phyloP scores from a whole-genome alignment of 2,329 filamentous ascomycete species.

The Pseudopyrenochaeta lycopersici region DNA sequence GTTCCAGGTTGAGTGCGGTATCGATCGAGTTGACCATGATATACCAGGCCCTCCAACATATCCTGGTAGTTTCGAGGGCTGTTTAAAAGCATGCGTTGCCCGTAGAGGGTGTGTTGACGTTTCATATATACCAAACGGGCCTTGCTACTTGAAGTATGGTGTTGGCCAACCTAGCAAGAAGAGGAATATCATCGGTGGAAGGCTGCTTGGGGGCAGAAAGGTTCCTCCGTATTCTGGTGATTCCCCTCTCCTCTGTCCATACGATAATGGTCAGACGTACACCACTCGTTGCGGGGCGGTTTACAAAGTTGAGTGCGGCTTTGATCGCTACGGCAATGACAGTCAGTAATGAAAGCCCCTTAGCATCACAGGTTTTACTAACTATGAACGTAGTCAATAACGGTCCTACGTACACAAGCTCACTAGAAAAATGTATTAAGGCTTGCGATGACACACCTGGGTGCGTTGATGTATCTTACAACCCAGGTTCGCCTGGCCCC shows the following conservation, averaged over 20 bases:
- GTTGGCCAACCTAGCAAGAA: conserved; percentile 6
- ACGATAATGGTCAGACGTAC: conserved; percentile 16
- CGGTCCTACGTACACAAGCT: conserved; percentile 9
- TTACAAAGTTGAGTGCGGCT: conserved; percentile 33
- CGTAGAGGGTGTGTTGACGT: conserved; percentile 27
- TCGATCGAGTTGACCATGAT: conserved; percentile 12
- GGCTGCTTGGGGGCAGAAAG: conserved; percentile 7
- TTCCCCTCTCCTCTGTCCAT: conserved; percentile 21
- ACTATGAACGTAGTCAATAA: conserved; percentile 13
- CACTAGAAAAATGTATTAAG: conserved; percentile 25
- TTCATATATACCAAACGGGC: conserved; percentile 21
- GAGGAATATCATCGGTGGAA: conserved; percentile 23
- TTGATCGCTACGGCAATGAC: conserved; percentile 34
- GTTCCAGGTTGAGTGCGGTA: conserved; percentile 18
- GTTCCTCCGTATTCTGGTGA: conserved; percentile 1
- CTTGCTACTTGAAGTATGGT: conserved; percentile 29
- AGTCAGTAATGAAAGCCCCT: conserved; percentile 10
- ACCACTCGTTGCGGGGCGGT: conserved; percentile 24
- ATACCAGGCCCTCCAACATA: conserved; percentile 10
- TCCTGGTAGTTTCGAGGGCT: conserved; percentile 22
- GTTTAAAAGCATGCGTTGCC: conserved; percentile 24
- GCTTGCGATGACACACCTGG: conserved; percentile 26
- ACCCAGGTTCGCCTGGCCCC: conserved; percentile 17
- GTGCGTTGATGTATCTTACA: conserved; percentile 33
- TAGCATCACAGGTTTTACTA: conserved; percentile 1